Base-by-base conservation (phyloP, 202 grass and related monocot genomes). In the Tripidium arundinaceum region DNA sequence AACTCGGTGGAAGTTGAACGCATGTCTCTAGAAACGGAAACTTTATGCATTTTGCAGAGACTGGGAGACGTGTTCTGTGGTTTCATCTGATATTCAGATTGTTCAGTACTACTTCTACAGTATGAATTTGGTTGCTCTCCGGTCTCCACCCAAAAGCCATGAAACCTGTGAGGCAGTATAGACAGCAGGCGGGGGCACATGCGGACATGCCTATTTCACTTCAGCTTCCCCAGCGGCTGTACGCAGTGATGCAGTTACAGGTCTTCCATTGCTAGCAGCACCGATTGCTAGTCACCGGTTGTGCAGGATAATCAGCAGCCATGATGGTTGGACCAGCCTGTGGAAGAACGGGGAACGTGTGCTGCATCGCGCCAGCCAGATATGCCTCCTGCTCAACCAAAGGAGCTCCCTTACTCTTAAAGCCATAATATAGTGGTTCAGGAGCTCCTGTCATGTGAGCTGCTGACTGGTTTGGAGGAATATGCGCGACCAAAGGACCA, bases 371-470 rank as follows among this genome's bases (percentile, higher is more conserved):
- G 10, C 54, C 22, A 41, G 9, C 36, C 4, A 75, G 54, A 60
- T 61, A 60, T 27, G 54, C 72, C 54, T 89, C 78, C 50, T 83
- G 77, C 79, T 86, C 62, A 70, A 91, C 68, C 61, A 80, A 57
- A 57, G 52, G 9, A 57, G 52, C 49, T 61, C 83, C 68, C 13
- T 29, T 67, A 41, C 62, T 88, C 4, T 36, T 88, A 38, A 91
- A 61, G 49, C 89, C 86, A 76, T 86, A 91, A 67, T 83, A 86
- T 28, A 86, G 9, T 2, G 86, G 89, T 36, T 91, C 82, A 11
- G 82, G 85, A 58, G 73, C 73, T 46, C 62, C 55, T 7, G 46
- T 25, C 19, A 60, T 50, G 68, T 52, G 29, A 68, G 67, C 27
- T 59, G 64, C 43, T 8, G 89, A 68, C 37, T 88, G 89, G 41